Conservation (phyloP, 805 yeast genomes). For the Metschnikowia anglica region DNA sequence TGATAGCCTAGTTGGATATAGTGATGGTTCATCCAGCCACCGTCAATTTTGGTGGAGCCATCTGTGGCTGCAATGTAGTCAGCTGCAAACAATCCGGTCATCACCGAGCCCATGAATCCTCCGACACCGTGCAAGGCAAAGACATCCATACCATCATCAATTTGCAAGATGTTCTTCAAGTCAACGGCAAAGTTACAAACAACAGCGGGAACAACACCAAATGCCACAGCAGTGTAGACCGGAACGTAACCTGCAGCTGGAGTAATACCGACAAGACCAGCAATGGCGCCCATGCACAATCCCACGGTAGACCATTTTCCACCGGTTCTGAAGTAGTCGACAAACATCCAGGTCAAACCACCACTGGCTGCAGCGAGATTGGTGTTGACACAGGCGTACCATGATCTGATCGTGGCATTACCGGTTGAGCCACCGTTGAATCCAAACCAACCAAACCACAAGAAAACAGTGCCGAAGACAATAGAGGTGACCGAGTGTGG, state of each 20-base stretch:
- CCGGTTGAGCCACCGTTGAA: constrained; percentile 99
- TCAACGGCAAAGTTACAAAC: constrained; percentile 86
- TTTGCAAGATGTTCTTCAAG: constrained; percentile 63
- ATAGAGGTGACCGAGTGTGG: constrained; percentile 92
- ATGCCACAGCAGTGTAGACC: constrained; percentile 50
- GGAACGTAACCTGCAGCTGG: constrained; percentile 98
- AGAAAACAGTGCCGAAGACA: constrained; percentile 88
- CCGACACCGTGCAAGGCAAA: constrained; percentile 94
- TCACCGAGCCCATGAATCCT: constrained; percentile 76
- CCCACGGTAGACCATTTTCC: constrained; percentile 93
- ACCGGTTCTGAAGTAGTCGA: constrained; percentile 84
- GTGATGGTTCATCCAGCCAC: constrained; percentile 89
- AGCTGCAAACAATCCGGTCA: constrained; percentile 92
- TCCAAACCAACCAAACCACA: constrained; percentile 99
- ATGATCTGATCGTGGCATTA: constrained; percentile 86
- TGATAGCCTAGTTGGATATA: constrained; percentile 85
- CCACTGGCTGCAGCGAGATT: constrained; percentile 92
- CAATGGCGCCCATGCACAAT: constrained; percentile 88
- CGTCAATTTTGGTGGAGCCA: constrained; percentile 61
- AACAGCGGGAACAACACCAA: constrained; percentile 26
- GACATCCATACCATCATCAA: constrained; percentile 95
- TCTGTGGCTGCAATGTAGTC: constrained; percentile 85
- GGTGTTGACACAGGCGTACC: constrained; percentile 92
- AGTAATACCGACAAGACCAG: constrained; percentile 92
- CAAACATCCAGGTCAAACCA: constrained; percentile 91